Base-by-base conservation (phyloP, 2,329 filamentous ascomycete species). In the Arthrobotrys musiformis region DNA sequence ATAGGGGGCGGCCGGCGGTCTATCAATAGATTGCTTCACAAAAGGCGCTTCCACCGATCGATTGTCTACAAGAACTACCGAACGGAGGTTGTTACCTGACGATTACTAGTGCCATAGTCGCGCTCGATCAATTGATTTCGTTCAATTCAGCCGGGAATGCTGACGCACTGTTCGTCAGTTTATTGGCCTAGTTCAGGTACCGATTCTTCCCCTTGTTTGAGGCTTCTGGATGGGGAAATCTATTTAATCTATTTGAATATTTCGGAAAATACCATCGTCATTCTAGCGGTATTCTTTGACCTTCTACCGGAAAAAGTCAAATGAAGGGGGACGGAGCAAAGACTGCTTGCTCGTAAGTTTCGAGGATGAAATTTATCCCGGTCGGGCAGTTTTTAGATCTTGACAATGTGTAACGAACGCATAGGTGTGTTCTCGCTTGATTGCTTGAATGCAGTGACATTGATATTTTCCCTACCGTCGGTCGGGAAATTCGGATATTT, bases 211-310 rank as follows among this genome's bases (percentile, higher is more conserved):
- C 64, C 72, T 64, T 76, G 72, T 76, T 76, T 58, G 50, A 68
- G 48, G 15, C 1, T 17, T 28, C 61, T 58, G 22, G 37, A 70
- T 54, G 60, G 66, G 66, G 66, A 77, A 77, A 77, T 70, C 66
- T 50, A 56, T 60, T 63, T 66, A 77, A 70, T 77, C 66, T 77
- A 77, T 70, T 44, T 77, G 73, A 77, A 77, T 77, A 77, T 70
- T 66, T 69, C 72, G 72, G 72, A 76, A 76, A 70, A 76, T 70
- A 70, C 70, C 72, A 69, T 70, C 35, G 66, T 70, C 64, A 70
- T 70, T 76, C 66, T 76, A 69, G 64, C 64, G 72, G 46, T 46
- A 24, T 69, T 69, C 64, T 61, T 56, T 50, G 70, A 52, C 56
- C 60, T 64, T 63, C 70, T 22, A 75, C 72, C 66, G 72, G 72